These are phyloP conservation scores for Ceratobasidium sp. DNA, from an alignment of 1,284 basidiomycete species.

Conservation along the genomic window DNA sequence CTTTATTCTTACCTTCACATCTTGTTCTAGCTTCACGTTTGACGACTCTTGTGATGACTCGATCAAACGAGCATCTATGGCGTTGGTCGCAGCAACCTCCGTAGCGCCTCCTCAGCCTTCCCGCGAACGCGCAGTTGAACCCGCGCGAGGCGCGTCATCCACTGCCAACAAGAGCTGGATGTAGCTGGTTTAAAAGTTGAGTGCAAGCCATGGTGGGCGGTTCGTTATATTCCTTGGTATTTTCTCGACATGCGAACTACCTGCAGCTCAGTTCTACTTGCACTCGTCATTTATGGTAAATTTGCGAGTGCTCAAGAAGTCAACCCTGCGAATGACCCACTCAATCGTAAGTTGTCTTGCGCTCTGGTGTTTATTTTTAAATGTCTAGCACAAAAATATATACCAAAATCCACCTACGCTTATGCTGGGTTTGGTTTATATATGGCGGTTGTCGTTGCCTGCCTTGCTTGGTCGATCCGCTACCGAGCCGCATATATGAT, in stretches of 20 bases:
- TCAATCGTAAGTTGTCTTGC: constrained; percentile 1
- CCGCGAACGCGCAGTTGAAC: not conserved
- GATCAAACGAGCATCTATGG: not conserved
- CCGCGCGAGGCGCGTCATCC: not conserved
- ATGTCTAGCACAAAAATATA: not conserved
- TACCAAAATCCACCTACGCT: not conserved
- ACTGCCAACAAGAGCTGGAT: not conserved
- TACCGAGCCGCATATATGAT: constrained; percentile 30
- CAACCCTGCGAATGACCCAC: not conserved
- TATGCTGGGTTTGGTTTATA: not conserved
- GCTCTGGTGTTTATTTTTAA: not conserved
- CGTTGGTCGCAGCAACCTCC: not conserved
- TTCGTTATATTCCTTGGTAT: too few species aligned
- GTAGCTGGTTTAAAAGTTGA: not conserved
- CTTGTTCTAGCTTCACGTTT: not conserved
- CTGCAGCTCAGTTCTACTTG: not conserved
- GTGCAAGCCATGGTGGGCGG: not conserved
- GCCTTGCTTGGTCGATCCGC: constrained; percentile 4
- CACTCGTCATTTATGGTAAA: not conserved
- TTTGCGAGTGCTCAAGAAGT: not conserved
- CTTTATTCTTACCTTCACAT: not conserved
- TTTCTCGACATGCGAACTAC: not conserved
- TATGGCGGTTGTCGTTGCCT: not conserved
- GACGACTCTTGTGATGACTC: not conserved
- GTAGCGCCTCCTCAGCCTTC: not conserved